phyloP scores from a whole-genome alignment of 1,139 yeast species.

The Hanseniaspora sp. region DNA sequence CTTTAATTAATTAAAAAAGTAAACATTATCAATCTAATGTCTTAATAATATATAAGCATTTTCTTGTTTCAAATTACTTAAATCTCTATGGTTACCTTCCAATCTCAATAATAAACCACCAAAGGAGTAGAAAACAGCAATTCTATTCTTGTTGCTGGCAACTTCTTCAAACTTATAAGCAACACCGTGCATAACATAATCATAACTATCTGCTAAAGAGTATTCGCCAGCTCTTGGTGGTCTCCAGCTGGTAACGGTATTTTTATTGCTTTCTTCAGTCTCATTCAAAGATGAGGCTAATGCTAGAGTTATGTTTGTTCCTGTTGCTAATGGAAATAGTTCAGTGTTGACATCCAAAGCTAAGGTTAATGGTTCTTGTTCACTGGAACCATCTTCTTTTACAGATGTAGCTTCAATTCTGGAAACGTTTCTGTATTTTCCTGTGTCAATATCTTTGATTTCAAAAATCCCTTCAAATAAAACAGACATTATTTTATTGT shows the following conservation, averaged over 20 bases:
- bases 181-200: slow-evolving; percentile 96
- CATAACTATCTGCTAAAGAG: slow-evolving; percentile 90
- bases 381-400: slow-evolving; percentile 14
- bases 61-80: slow-evolving; percentile 84
- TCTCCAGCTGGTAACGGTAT: slow-evolving; percentile 71
- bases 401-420: slow-evolving; percentile 75
- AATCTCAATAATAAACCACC: slow-evolving; percentile 91
- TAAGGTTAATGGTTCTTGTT: slow-evolving; percentile 60
- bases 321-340: slow-evolving; percentile 70
- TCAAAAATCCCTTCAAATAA: slow-evolving; percentile 90
- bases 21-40: slow-evolving; percentile 23
- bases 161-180: slow-evolving; percentile 94
- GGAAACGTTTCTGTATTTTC: slow-evolving; percentile 84
- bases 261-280: slow-evolving; percentile 44
- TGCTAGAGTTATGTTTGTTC: slow-evolving; percentile 78
- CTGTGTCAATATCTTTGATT: slow-evolving; percentile 74
- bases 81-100: slow-evolving; percentile 88
- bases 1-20: not conserved
- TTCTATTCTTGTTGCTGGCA: slow-evolving; percentile 38
- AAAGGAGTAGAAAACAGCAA: slow-evolving; percentile 85
- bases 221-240: slow-evolving; percentile 77
- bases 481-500: slow-evolving; percentile 34
- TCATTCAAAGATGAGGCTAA: slow-evolving; percentile 68
- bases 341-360: slow-evolving; percentile 89
- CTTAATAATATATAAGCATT: slow-evolving; percentile 85